A percentile compares a stretch with the other conserved stretches of the same genome.
phyloP scores from a whole-genome alignment of 257 asterid genomes.

The Agastache rugosa region DNA sequence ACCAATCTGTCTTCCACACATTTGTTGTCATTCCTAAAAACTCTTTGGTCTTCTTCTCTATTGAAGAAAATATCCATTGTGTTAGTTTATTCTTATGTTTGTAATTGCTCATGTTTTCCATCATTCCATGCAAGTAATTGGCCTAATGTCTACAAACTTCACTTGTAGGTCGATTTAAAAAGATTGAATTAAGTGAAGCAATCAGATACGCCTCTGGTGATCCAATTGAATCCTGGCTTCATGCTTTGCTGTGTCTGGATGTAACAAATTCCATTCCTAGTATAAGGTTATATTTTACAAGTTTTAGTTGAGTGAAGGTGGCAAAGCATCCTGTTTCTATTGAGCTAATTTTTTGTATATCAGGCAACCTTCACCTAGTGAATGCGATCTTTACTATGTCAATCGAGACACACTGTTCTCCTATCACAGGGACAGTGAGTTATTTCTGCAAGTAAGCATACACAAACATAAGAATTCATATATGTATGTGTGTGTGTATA shows the following conservation, averaged over 20 bases:
- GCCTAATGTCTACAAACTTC: constrained; percentile 29
- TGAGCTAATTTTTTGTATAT: constrained; percentile 34
- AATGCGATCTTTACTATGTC: constrained; percentile 94
- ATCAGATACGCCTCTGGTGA: constrained; percentile 97
- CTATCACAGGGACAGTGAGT: constrained; percentile 82
- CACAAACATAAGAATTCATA: background rate
- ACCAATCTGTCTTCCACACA: constrained; percentile 11
- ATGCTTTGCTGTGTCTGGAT: constrained; percentile 87
- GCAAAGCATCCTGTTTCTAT: constrained; percentile 16
- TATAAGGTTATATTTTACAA: constrained; percentile 59
- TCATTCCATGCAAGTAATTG: constrained; percentile 26
- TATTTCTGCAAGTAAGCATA: constrained; percentile 76
- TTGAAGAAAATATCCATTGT: constrained; percentile 5
- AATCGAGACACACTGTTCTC: constrained; percentile 96
- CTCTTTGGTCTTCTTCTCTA: constrained; percentile 1
- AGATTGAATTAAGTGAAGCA: constrained; percentile 89
- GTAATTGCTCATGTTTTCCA: constrained; percentile 22
- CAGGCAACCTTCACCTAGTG: constrained; percentile 77
- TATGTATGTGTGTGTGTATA: background rate
- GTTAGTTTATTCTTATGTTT: background rate
- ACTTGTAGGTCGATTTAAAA: constrained; percentile 82
- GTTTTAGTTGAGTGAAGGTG: constrained; percentile 21
- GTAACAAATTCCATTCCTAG: constrained; percentile 70
- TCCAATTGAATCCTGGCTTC: constrained; percentile 90
- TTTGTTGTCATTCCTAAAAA: background rate